phyloP scores from a whole-genome alignment of 2,329 filamentous ascomycete genomes.

The Achaetomium macrosporum region DNA sequence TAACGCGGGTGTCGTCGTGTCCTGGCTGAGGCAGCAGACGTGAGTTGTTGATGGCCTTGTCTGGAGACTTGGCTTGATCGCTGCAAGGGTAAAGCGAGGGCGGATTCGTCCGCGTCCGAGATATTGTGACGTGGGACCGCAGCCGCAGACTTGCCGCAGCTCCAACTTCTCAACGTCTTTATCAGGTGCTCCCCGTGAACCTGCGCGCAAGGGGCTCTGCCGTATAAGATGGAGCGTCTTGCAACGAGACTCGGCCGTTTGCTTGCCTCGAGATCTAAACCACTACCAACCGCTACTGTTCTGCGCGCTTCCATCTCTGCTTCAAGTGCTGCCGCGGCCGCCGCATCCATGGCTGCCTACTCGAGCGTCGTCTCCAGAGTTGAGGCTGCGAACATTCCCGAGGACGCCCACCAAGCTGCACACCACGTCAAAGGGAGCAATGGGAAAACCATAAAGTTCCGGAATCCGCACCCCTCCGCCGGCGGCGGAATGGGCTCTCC shows the following conservation, averaged over 20 bases:
- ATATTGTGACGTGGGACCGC: no score
- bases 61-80: no score
- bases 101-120: no score
- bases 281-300: not conserved
- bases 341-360: constrained; percentile 17
- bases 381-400: constrained; percentile 32
- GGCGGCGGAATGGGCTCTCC: constrained; percentile 20
- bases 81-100: no score
- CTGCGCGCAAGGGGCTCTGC: no score
- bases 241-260: constrained; percentile 5
- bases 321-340: constrained; percentile 9
- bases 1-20: no score
- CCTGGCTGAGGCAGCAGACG: no score
- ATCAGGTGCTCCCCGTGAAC: no score
- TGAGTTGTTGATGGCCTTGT: no score
- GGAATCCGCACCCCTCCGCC: constrained; percentile 46
- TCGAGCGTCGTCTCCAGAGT: constrained; percentile 32
- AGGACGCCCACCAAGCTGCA: constrained; percentile 39
- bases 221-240: not conserved
- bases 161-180: no score
- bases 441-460: constrained; percentile 40
- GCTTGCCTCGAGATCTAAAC: not conserved
- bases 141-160: no score
- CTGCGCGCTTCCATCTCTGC: constrained; percentile 13
- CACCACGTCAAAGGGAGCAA: constrained; percentile 42